phyloP scores from a whole-genome alignment of 768 basidiomycete species.

The Boletus fagicola region DNA sequence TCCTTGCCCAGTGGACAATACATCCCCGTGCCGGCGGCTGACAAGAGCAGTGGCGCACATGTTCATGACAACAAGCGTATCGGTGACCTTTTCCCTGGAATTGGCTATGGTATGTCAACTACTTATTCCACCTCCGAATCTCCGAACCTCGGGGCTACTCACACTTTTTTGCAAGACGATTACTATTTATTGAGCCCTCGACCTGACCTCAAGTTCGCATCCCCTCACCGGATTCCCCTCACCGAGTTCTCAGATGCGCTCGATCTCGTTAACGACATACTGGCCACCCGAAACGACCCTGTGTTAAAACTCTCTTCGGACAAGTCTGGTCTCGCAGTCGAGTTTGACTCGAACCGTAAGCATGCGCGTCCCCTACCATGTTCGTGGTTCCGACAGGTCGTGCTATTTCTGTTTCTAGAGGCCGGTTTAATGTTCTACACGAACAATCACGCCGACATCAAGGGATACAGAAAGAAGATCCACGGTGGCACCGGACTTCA shows the following conservation, averaged over 20 bases:
- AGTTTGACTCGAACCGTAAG: conserved; percentile 72
- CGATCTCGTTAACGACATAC: conserved; percentile 43
- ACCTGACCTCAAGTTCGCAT: conserved; percentile 29
- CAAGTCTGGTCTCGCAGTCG: conserved; percentile 56
- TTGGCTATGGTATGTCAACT: conserved; percentile 53
- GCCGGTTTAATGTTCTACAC: conserved; percentile 76
- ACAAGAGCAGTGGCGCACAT: conserved; percentile 39
- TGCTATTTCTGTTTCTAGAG: conserved; percentile 40
- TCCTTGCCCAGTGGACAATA: conserved; percentile 54
- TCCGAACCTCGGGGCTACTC: not conserved
- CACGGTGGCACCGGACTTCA: conserved; percentile 68
- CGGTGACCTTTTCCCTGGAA: conserved; percentile 53
- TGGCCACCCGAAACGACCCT: conserved; percentile 36
- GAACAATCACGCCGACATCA: conserved; percentile 49
- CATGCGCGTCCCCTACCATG: not conserved
- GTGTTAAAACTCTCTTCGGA: conserved; percentile 54
- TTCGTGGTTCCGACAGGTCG: not conserved
- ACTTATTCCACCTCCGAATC: not conserved
- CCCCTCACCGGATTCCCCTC: conserved; percentile 49
- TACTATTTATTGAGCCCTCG: conserved; percentile 56
- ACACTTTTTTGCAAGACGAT: conserved; percentile 45
- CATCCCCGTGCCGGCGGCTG: conserved; percentile 43
- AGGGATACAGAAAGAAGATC: conserved; percentile 62
- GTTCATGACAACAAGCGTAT: conserved; percentile 50
- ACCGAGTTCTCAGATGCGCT: conserved; percentile 40